phyloP scores from a whole-genome alignment of 371 early-diverging fungal species.

The Rhizopus arrhizus region DNA sequence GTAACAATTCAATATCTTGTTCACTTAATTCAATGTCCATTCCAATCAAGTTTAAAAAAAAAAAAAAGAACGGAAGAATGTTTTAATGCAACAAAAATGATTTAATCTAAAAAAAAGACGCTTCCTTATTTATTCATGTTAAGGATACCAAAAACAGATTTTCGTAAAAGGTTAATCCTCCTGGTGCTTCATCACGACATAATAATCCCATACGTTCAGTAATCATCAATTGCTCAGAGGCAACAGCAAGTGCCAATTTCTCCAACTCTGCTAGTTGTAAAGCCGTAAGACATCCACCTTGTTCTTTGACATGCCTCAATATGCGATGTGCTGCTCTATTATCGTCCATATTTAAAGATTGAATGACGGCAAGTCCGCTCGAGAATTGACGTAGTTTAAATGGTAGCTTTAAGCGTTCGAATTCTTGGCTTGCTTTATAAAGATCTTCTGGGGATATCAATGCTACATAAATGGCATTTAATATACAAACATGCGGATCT shows the following conservation, averaged over 20 bases:
- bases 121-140: no score
- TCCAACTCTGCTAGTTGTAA: conserved; percentile 70
- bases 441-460: conserved; percentile 89
- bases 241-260: conserved; percentile 67
- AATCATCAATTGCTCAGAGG: conserved; percentile 77
- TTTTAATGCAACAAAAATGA: background rate
- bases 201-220: conserved; percentile 76
- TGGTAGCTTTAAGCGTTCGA: conserved; percentile 68
- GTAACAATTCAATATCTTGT: background rate
- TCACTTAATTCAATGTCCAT: background rate
- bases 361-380: conserved; percentile 78
- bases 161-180: conserved; percentile 81
- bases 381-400: conserved; percentile 74
- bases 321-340: conserved; percentile 67
- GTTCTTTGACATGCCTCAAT: conserved; percentile 53
- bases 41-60: no score
- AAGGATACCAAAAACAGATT: conserved; percentile 54
- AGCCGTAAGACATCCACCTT: conserved; percentile 62
- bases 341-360: conserved; percentile 72
- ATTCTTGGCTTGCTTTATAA: conserved; percentile 70
- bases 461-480: conserved; percentile 41
- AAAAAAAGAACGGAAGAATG: background rate
- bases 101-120: no score
- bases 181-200: conserved; percentile 86
- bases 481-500: background rate